Percentiles rank a stretch among this genome's conserved stretches.
Evolutionary conservation across 2,329 filamentous ascomycete genomes (phyloP).

Genomic region (Talaromyces verruculosus): DNA sequence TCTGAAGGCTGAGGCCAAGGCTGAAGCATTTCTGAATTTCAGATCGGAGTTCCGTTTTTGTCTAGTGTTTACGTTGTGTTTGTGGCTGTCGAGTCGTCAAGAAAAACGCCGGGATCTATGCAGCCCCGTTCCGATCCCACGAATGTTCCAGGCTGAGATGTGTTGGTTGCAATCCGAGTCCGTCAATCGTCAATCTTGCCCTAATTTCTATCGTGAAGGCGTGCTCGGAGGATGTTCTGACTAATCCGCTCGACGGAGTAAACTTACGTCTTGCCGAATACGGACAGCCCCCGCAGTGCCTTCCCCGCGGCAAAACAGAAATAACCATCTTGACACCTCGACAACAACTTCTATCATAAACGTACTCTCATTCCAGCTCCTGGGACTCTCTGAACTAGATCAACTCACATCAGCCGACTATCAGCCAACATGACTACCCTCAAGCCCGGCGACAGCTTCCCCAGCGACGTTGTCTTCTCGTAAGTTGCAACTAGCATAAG

Average conservation of each 20-base stretch:
- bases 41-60: background rate
- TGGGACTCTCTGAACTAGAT: background rate
- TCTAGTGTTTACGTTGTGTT: background rate
- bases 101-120: too few relatives aligned
- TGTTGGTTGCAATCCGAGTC: background rate
- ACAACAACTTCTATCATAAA: background rate
- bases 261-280: background rate
- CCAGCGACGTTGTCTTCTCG: constrained; percentile 74
- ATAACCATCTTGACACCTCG: background rate
- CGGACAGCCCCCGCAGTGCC: background rate
- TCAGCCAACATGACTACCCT: constrained; percentile 61
- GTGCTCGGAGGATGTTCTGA: background rate
- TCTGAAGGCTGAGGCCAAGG: background rate
- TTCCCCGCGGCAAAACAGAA: background rate
- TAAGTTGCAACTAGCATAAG: constrained; percentile 41
- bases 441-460: constrained; percentile 81
- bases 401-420: background rate
- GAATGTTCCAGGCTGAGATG: background rate
- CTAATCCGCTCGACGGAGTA: background rate
- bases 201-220: background rate
- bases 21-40: background rate
- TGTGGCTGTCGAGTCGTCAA: too few relatives aligned
- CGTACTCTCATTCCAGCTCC: background rate
- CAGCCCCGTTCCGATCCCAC: too few relatives aligned
- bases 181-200: background rate